Evolutionary conservation across 2,329 filamentous ascomycete genomes (phyloP), one percentile per base, ranked within the genome.

Genomic region (Bipolaris zeicola): DNA sequence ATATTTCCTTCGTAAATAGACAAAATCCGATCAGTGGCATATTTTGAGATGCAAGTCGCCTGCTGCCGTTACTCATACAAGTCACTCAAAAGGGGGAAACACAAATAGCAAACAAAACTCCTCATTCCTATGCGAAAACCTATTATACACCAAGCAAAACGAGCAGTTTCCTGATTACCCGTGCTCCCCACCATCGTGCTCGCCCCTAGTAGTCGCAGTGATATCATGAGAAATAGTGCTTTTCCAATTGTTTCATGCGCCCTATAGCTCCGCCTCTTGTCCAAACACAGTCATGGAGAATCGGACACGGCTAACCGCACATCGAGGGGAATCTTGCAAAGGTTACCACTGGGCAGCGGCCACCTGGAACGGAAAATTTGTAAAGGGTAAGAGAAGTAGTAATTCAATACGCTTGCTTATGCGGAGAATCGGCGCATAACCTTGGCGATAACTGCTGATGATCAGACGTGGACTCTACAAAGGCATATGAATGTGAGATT

Each of bases 361-460:
- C 41, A 44, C 57, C 62, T 57, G 24, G 52, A 59, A 28, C 48
- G 48, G 34, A 47, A 49, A 50, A 45, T 57, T 55, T 45, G 46
- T 44, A 55, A 45, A 59, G 57, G 56, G 55, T 57, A 51, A 55
- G 43, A 42, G 37, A 34, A 60, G 20, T 31, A n/a, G 50, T 31
- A 41, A 31, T 10, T 24, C 14, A 24, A 44, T 34, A 8, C 36
- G 43, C 50, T 16, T 14, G 38, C 50, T 63, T 78, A 86, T 72
- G 83, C 81, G 46, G 85, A 85, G 85, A 96, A 96, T 79, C 89
- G 89, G 80, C 92, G 89, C 70, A 92, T 96, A 75, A 97, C 82
- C 85, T 97, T 97, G 78, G 93, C 93, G 77, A 97, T 95, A 77
- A 97, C 93, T 97, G 64, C 46, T 53, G 41, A 26, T 46, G 55